Evolutionary conservation across 169 alveolate genomes (phyloP), one percentile per base, ranked within the genome.

Genomic region (Cryptosporidium ubiquitum): DNA sequence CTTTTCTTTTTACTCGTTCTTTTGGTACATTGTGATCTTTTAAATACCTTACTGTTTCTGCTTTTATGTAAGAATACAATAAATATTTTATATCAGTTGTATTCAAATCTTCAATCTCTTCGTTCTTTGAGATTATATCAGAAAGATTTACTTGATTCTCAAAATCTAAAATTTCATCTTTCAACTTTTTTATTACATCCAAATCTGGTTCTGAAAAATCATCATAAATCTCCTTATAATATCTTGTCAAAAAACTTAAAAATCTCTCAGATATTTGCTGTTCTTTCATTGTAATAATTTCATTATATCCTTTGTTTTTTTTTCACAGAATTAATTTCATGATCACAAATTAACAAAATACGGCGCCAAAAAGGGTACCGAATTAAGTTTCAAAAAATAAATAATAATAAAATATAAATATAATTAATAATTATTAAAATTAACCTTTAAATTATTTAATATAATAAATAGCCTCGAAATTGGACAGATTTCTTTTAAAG

Each of bases 361-460:
- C 14, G 71, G 71, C 71, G 71, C 71, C 71, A 64, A 64, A 64
- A 31, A 5, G 0, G 42, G 71, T 64, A 64, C 47, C 71, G 51
- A 29, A 64, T 10, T 64, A 33, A 20, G 2, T 64, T n/a, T n/a
- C n/a, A 20, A 55, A 23, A n/a, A 55, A 74, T 12, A 74, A 49
- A 33, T 86, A 55, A 47, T 61, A 68, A 40, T 86, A 39, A 57
- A 84, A 74, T 14, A 70, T 85, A 85, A 86, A 86, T 85, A 74
- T 70, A 74, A 85, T 23, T 26, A 29, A 26, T 31, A 26, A 3
- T 42, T n/a, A 37, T n/a, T 44, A 18, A 42, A 20, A 23, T 20
- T n/a, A 39, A 61, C 9, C 16, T 20, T 7, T 44, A 39, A 37
- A 6, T 69, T 20, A 10, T 31, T 31, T 3, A 0, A 18, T 31